A percentile compares a stretch with the other conserved stretches of the same genome.
Conservation (phyloP, 257 asterid species). For the Hygrophila difformis region DNA sequence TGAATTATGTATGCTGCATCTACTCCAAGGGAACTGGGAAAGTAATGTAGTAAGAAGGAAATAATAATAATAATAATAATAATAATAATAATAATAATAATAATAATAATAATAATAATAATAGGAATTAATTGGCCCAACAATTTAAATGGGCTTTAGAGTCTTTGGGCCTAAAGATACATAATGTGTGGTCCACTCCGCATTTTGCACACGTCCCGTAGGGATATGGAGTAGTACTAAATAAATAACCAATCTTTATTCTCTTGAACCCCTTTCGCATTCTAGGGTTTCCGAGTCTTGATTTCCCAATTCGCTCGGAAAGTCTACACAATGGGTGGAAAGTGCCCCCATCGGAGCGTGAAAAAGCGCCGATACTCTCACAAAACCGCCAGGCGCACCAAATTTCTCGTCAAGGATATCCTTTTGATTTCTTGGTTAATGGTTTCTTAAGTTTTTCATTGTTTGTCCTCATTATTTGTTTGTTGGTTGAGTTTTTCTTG, state of each 20-base stretch:
- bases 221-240: not conserved
- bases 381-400: conserved; percentile 48
- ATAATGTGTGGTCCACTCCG: too few relatives aligned
- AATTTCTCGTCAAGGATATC: conserved; percentile 52
- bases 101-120: too few relatives aligned
- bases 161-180: too few relatives aligned
- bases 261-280: not conserved
- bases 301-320: not conserved
- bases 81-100: too few relatives aligned
- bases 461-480: not conserved
- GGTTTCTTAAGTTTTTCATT: not conserved
- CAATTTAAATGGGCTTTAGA: too few relatives aligned
- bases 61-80: too few relatives aligned
- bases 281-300: not conserved
- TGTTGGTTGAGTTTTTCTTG: conserved; percentile 12
- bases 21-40: too few relatives aligned
- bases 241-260: not conserved
- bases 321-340: conserved; percentile 65
- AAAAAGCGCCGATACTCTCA: conserved; percentile 67
- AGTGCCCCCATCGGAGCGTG: conserved; percentile 80
- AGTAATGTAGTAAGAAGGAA: too few relatives aligned
- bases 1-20: too few relatives aligned
- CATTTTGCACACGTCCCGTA: too few relatives aligned
- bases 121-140: too few relatives aligned
- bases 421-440: conserved; percentile 14